phyloP scores from a whole-genome alignment of 345 rosid species.

The Cardamine occulta region DNA sequence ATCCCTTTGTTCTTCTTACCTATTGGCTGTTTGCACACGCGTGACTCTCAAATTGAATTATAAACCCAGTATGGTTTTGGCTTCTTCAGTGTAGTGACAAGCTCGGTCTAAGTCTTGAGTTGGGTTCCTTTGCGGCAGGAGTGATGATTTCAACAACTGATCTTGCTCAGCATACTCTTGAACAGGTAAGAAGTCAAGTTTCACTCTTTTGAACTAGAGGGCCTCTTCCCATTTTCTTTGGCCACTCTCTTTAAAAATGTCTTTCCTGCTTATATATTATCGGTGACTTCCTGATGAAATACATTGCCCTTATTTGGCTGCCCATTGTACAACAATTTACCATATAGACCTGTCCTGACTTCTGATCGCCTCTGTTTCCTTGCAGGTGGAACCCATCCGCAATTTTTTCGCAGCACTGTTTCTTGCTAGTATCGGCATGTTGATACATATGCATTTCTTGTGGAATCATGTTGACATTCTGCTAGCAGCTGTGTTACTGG shows the following conservation, averaged over 20 bases:
- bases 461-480: constrained; percentile 94
- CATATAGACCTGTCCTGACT: neutral
- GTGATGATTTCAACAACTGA: constrained; percentile 99
- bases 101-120: constrained; percentile 94
- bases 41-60: constrained; percentile 1
- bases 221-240: constrained; percentile 17
- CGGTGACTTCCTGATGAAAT: neutral
- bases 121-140: constrained; percentile 99
- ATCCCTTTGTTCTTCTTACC: constrained; percentile 42
- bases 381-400: constrained; percentile 90
- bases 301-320: neutral
- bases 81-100: constrained; percentile 94
- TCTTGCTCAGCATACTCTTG: constrained; percentile 92
- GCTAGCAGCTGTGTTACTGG: constrained; percentile 79
- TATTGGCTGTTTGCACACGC: constrained; percentile 25
- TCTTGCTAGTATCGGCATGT: constrained; percentile 93
- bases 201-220: constrained; percentile 10
- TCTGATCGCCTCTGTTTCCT: constrained; percentile 11
- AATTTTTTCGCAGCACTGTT: constrained; percentile 93
- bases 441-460: constrained; percentile 86
- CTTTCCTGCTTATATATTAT: neutral
- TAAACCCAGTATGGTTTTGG: constrained; percentile 23
- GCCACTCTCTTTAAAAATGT: constrained; percentile 5
- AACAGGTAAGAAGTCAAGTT: constrained; percentile 64
- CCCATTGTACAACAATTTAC: too few relatives aligned